A percentile compares a stretch with the other conserved stretches of the same genome.
Evolutionary conservation across 768 basidiomycete genomes (phyloP).

Genomic region (Cytidiella melzeri): DNA sequence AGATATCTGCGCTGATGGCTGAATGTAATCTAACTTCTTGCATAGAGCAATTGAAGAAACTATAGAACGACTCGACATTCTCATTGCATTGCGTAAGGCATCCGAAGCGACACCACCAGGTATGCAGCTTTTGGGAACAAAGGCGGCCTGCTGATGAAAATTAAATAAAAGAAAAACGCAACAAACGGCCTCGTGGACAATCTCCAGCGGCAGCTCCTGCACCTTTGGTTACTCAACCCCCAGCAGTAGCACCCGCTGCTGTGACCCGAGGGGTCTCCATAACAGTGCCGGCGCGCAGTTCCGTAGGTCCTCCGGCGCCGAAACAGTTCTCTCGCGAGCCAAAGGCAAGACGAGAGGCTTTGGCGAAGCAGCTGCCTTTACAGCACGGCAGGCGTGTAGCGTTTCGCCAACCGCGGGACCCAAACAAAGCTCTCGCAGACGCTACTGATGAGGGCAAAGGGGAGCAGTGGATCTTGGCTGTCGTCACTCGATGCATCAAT

Average conservation of each 20-base stretch:
- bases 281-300: conserved; percentile 48
- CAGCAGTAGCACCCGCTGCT: conserved; percentile 21
- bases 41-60: conserved; percentile 65
- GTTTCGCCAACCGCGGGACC: conserved; percentile 55
- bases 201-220: conserved; percentile 59
- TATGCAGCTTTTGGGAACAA: conserved; percentile 19
- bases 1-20: too few relatives aligned
- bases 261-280: conserved; percentile 46
- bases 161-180: conserved; percentile 54
- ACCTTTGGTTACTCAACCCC: conserved; percentile 10
- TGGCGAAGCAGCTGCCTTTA: conserved; percentile 58
- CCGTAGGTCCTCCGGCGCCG: conserved; percentile 48
- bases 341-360: conserved; percentile 58
- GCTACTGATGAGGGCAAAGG: conserved; percentile 40
- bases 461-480: conserved; percentile 73
- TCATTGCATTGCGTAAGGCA: conserved; percentile 70
- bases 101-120: conserved; percentile 56
- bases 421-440: conserved; percentile 47
- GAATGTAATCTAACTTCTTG: background rate
- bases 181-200: conserved; percentile 65
- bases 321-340: conserved; percentile 57
- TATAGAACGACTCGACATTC: conserved; percentile 59
- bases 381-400: conserved; percentile 75
- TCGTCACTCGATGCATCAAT: conserved; percentile 63
- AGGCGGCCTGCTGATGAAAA: background rate